Base-by-base conservation (phyloP, 495 filamentous ascomycete genomes). In the Darksidea phi region DNA sequence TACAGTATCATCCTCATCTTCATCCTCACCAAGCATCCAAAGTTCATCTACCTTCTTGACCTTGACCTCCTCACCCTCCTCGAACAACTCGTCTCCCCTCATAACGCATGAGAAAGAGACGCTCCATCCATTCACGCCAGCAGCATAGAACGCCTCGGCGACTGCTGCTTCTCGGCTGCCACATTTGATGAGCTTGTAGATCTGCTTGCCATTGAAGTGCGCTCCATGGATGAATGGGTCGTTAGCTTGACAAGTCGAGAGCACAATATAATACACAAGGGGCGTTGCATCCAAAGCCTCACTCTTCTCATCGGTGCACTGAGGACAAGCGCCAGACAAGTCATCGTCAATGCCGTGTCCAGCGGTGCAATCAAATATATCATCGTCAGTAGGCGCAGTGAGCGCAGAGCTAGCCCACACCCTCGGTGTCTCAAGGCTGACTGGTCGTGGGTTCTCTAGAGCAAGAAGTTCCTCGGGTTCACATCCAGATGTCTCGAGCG, bases 181-280 rank as follows among this genome's bases (percentile, higher is more conserved):
- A 42, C 65, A 67, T 26, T 53, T 67, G 43, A 67, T 21, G n/a
- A 63, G 18, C 48, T 55, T 62, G 41, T 67, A 67, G 18, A 67
- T 62, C 13, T 54, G 48, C 32, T 49, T 57, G 23, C 63, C 63
- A 6, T 55, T 49, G 48, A n/a, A 28, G 24, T 47, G 49, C 4
- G 52, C 20, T 12, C 48, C 38, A 20, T 41, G 20, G n/a, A 48
- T 48, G 20, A 24, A 53, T 13, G 24, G 37, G 10, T 63, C 54
- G 15, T 21, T 48, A 4, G 59, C 51, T 20, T 61, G 63, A 21
- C 23, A 52, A 0, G 64, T 54, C 7, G 64, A 67, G 5, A 67
- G 2, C 1, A 67, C 45, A 6, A 64, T n/a, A 21, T 20, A 63
- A 38, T 67, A 67, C 7, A 67, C 43, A 0, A 67, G 46, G 0